Conservation (phyloP, 768 basidiomycete species). For the Agaricus blazei region DNA sequence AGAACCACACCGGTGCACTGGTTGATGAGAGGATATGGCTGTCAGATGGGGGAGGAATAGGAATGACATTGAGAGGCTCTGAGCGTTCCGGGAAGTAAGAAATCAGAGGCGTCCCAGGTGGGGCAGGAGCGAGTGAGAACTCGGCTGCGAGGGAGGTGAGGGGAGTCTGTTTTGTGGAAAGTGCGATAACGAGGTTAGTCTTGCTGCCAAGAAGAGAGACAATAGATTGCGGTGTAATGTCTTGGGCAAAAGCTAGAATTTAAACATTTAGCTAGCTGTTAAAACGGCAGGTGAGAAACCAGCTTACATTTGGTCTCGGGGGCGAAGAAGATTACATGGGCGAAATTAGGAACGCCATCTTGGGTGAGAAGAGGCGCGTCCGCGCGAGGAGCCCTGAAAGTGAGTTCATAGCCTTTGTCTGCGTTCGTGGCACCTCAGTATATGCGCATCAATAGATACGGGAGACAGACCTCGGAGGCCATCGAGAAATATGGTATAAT, state of each 20-base stretch:
- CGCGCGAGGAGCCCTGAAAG: slow-evolving; percentile 81
- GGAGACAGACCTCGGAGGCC: slow-evolving; percentile 58
- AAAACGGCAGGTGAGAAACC: neutral
- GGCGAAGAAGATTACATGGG: slow-evolving; percentile 83
- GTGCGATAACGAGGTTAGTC: slow-evolving; percentile 80
- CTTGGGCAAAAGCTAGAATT: slow-evolving; percentile 56
- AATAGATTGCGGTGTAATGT: slow-evolving; percentile 80
- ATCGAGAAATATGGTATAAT: slow-evolving; percentile 81
- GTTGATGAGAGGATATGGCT: slow-evolving; percentile 38
- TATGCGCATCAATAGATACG: neutral
- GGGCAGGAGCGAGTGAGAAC: slow-evolving; percentile 86
- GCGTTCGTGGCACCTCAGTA: slow-evolving; percentile 2
- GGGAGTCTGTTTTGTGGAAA: slow-evolving; percentile 72
- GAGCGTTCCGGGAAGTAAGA: slow-evolving; percentile 81
- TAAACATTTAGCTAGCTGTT: slow-evolving; percentile 5
- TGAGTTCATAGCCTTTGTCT: slow-evolving; percentile 84
- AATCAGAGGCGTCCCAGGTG: slow-evolving; percentile 75
- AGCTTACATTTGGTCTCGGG: slow-evolving; percentile 80
- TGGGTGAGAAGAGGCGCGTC: slow-evolving; percentile 58
- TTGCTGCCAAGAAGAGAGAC: slow-evolving; percentile 61
- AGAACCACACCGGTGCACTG: slow-evolving; percentile 67
- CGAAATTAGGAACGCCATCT: slow-evolving; percentile 70
- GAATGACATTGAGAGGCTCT: slow-evolving; percentile 60
- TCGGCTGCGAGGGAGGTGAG: slow-evolving; percentile 80
- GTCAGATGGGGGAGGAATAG: slow-evolving; percentile 46